Base-by-base conservation (phyloP, 371 early-diverging fungal genomes). In the Rhizopus stolonifer region DNA sequence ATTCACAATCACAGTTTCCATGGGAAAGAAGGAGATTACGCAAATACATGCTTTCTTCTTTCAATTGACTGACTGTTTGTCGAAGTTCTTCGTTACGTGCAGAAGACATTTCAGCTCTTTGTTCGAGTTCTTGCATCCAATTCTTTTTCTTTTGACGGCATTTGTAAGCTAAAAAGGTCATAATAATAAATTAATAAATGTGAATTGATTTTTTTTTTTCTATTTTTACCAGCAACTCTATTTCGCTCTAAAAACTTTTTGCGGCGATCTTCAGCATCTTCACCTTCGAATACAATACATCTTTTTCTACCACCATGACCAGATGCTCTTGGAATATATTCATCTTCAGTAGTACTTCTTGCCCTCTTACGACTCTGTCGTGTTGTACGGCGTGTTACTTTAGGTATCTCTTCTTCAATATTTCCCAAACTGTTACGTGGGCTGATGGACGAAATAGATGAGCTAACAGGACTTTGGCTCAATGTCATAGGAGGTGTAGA, bases 81-180 rank as follows among this genome's bases (percentile, higher is more conserved):
- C 72, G 71, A 33, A 90, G 72, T 40, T 80, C 68, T 26, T 77
- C 67, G 62, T 90, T 89, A 42, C 79, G 77, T 31, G 54, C 61
- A 4, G 67, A 59, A 6, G 75, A 69, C 15, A 80, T 72, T 33
- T 80, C 78, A 3, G 83, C 78, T 14, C 69, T 70, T n/a, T 63
- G 61, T 61, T 88, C 84, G 15, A 90, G 81, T 24, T 86, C 82
- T 63, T 80, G 69, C 61, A 86, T 68, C 84, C 85, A 86, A 53
- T 68, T 61, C 67, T 90, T 90, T 60, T 88, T 89, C 71, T 86
- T 88, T 69, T 87, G 88, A 43, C 91, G 77, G 58, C 89, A 90
- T 68, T 88, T 88, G 24, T 79, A 82, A 4, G 91, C 90, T 69
- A 60, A 17, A 36, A 29, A 29, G 29, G 6, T 26, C 39, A 51